These are phyloP conservation scores for Nitzschia inconspicua DNA, from an alignment of 108 stramenopile species.

Conservation along the genomic window DNA sequence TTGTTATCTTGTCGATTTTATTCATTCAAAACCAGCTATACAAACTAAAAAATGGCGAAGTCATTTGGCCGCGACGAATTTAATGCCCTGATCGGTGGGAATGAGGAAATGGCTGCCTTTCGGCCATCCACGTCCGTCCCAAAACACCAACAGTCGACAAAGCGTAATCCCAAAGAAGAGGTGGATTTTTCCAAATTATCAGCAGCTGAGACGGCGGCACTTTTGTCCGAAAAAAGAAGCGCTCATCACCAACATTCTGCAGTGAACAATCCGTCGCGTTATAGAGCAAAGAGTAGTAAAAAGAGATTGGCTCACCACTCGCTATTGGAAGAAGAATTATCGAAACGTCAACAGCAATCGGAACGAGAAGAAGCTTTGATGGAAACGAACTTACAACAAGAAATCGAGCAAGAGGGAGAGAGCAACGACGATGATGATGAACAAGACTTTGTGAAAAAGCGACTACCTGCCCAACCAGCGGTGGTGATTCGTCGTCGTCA, in stretches of 20 bases:
- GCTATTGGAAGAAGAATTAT: conserved; percentile 41
- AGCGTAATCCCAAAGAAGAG: conserved; percentile 4
- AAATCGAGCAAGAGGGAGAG: not conserved
- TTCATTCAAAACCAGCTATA: too few relatives aligned
- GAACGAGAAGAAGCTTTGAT: conserved; percentile 8
- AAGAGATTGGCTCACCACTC: conserved; percentile 48
- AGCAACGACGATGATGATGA: conserved; percentile 33
- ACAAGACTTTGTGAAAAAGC: conserved; percentile 35
- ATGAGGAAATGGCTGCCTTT: conserved; percentile 28
- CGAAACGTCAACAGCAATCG: conserved; percentile 10
- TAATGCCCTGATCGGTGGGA: conserved; percentile 64
- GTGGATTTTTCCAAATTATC: conserved; percentile 62
- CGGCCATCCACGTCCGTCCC: conserved; percentile 32
- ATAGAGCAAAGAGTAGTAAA: conserved; percentile 16
- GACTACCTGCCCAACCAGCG: conserved; percentile 21
- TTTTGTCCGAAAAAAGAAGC: conserved; percentile 30
- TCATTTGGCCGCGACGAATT: conserved; percentile 77
- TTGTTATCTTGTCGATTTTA: too few relatives aligned
- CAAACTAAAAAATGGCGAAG: too few relatives aligned
- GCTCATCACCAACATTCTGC: conserved; percentile 9
- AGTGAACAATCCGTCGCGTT: conserved; percentile 2
- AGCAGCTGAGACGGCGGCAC: conserved; percentile 65
- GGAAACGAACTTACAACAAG: not conserved
- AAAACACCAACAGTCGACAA: conserved; percentile 3
- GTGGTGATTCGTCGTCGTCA: conserved; percentile 14